These are phyloP conservation scores for Dentipellis sp. DNA, from an alignment of 768 basidiomycete genomes.

Conservation along the genomic window DNA sequence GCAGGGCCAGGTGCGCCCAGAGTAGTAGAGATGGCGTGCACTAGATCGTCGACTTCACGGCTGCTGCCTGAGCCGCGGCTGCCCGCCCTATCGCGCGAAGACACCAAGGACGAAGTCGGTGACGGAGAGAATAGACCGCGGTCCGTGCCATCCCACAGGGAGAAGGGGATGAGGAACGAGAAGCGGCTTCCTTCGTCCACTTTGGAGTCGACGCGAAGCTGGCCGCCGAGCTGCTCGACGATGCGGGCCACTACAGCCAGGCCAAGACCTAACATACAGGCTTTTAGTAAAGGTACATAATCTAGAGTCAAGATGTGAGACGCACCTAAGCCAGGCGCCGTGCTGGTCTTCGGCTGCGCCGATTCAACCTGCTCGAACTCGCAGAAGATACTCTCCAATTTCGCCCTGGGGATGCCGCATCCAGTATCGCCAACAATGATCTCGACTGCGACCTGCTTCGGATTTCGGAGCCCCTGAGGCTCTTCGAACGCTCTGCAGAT, in stretches of 20 bases:
- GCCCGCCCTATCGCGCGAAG: conserved; percentile 2
- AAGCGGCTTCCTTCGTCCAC: conserved; percentile 61
- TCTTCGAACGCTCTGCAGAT: conserved; percentile 43
- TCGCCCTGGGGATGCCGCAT: conserved; percentile 54
- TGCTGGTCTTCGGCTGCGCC: conserved; percentile 26
- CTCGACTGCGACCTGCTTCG: conserved; percentile 49
- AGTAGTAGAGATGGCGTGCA: conserved; percentile 16
- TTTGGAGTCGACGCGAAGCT: conserved; percentile 68
- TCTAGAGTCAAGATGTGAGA: neutral
- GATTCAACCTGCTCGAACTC: conserved; percentile 74
- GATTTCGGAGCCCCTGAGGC: conserved; percentile 37
- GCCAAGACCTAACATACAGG: conserved; percentile 42
- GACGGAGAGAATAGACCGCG: conserved; percentile 6
- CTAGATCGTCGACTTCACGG: conserved; percentile 12
- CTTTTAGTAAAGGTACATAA: neutral
- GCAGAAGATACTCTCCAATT: conserved; percentile 69
- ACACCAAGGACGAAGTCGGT: neutral
- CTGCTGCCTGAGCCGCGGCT: neutral
- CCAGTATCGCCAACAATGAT: conserved; percentile 68
- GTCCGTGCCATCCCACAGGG: conserved; percentile 24
- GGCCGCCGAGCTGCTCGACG: conserved; percentile 70
- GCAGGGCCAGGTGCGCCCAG: conserved; percentile 3
- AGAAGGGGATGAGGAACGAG: conserved; percentile 62
- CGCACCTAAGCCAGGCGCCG: conserved; percentile 40
- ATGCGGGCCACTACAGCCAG: conserved; percentile 76